These are phyloP conservation scores for Phytophthora lateralis DNA, from an alignment of 352 stramenopile genomes.

Conservation along the genomic window DNA sequence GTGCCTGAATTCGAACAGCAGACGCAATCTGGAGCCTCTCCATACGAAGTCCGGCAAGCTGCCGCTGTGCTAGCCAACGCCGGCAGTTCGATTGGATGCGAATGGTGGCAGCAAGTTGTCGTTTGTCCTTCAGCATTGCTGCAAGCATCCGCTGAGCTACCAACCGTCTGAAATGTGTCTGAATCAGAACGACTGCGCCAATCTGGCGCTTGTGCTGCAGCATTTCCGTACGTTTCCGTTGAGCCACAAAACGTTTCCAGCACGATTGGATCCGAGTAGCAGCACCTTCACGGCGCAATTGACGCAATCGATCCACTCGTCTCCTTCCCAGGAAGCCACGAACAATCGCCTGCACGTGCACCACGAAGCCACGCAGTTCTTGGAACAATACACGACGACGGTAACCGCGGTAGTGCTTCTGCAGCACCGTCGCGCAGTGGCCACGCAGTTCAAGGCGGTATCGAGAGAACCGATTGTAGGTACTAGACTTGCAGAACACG, in stretches of 20 bases:
- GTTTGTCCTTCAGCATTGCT: slow-evolving; percentile 25
- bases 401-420: slow-evolving; percentile 56
- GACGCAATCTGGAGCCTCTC: slow-evolving; percentile 13
- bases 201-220: slow-evolving; percentile 27
- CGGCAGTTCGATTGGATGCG: slow-evolving; percentile 27
- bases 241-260: slow-evolving; percentile 35
- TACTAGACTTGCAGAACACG: slow-evolving; percentile 68
- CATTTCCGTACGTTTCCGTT: slow-evolving; percentile 25
- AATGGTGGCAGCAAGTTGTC: slow-evolving; percentile 14
- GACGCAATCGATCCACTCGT: slow-evolving; percentile 37
- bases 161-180: slow-evolving; percentile 30
- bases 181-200: slow-evolving; percentile 30
- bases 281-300: slow-evolving; percentile 35
- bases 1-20: slow-evolving; percentile 20
- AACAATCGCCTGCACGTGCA: slow-evolving; percentile 51
- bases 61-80: slow-evolving; percentile 26
- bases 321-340: slow-evolving; percentile 48
- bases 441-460: slow-evolving; percentile 50
- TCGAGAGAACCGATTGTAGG: slow-evolving; percentile 58
- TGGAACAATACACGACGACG: slow-evolving; percentile 42
- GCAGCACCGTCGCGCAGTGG: slow-evolving; percentile 42
- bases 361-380: slow-evolving; percentile 36
- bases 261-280: slow-evolving; percentile 39
- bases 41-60: slow-evolving; percentile 12
- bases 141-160: slow-evolving; percentile 19